Conservation (phyloP, 176 grass and related monocot species). For the Musa beccarii region DNA sequence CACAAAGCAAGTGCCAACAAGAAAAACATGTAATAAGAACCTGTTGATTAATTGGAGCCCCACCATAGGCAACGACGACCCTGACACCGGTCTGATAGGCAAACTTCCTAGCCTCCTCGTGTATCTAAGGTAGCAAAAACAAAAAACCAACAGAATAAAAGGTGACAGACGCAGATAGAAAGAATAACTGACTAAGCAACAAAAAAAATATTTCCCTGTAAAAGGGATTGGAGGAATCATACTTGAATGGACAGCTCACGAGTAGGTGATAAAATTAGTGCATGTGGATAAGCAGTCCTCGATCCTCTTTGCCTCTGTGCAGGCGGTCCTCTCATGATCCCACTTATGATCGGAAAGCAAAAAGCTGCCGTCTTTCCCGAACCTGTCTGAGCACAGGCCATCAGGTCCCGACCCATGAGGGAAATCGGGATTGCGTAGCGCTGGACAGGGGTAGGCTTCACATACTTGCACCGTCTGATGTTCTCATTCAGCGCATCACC, state of each 20-base stretch:
- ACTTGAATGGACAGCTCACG: constrained; percentile 78
- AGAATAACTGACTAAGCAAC: background rate
- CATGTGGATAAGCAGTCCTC: constrained; percentile 57
- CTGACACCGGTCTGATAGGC: constrained; percentile 79
- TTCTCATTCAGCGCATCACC: constrained; percentile 72
- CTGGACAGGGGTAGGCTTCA: constrained; percentile 83
- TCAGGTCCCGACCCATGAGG: constrained; percentile 67
- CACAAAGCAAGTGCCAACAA: background rate
- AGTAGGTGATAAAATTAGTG: constrained; percentile 75
- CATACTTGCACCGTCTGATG: constrained; percentile 72
- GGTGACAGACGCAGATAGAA: background rate
- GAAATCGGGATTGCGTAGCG: constrained; percentile 74
- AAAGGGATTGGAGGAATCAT: constrained; percentile 12
- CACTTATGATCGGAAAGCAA: constrained; percentile 84
- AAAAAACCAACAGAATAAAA: constrained; percentile 20
- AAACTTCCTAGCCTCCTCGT: constrained; percentile 87
- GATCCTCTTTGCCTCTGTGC: constrained; percentile 46
- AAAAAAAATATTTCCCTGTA: background rate
- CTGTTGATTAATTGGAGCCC: constrained; percentile 82
- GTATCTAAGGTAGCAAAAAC: constrained; percentile 41
- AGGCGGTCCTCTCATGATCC: constrained; percentile 51
- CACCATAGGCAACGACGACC: constrained; percentile 82
- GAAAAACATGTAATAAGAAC: constrained; percentile 22
- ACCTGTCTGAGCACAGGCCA: constrained; percentile 91
- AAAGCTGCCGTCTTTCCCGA: constrained; percentile 85